Percentiles rank a stretch among this genome's conserved stretches.
Conservation (phyloP, 495 filamentous ascomycete species). For the Chaetomium cochliodes region DNA sequence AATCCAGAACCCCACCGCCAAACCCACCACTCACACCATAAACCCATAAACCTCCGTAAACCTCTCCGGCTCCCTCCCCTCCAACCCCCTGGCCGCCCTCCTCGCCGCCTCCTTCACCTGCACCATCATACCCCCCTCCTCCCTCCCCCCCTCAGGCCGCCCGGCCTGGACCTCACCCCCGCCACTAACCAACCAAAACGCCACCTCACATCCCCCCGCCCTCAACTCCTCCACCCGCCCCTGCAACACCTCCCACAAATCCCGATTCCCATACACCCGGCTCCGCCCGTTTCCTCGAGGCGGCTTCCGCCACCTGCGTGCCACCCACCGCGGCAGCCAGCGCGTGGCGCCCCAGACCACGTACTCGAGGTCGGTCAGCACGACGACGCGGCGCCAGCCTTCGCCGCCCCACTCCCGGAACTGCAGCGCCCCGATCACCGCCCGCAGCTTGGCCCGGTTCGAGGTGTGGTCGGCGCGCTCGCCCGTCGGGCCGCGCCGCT, state of each 20-base stretch:
- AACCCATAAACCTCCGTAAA: constrained; percentile 35
- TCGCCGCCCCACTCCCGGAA: constrained; percentile 42
- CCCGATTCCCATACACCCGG: constrained; percentile 37
- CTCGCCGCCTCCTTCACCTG: constrained; percentile 32
- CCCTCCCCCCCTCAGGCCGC: too few relatives aligned
- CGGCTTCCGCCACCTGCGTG: constrained; percentile 38
- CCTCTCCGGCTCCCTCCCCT: constrained; percentile 19
- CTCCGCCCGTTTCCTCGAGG: too few relatives aligned
- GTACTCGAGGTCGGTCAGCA: constrained; percentile 51
- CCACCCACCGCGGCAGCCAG: constrained; percentile 46
- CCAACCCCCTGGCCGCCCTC: constrained; percentile 23
- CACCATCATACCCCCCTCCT: constrained; percentile 17
- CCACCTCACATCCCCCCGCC: constrained; percentile 30
- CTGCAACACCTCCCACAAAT: constrained; percentile 46
- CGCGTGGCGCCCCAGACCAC: constrained; percentile 44
- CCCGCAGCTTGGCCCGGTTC: constrained; percentile 48
- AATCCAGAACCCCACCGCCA: too few relatives aligned
- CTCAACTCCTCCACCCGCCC: constrained; percentile 30
- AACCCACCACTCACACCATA: constrained; percentile 20
- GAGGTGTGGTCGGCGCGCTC: constrained; percentile 34
- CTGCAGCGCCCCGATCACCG: constrained; percentile 44
- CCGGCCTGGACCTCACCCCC: neutral
- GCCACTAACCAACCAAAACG: constrained; percentile 34
- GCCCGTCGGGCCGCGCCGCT: constrained; percentile 33
- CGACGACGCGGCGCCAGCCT: constrained; percentile 43